Evolutionary conservation across 1,284 basidiomycete species (phyloP), one percentile per base, ranked within the genome.

Genomic region (Marasmius oreades): DNA sequence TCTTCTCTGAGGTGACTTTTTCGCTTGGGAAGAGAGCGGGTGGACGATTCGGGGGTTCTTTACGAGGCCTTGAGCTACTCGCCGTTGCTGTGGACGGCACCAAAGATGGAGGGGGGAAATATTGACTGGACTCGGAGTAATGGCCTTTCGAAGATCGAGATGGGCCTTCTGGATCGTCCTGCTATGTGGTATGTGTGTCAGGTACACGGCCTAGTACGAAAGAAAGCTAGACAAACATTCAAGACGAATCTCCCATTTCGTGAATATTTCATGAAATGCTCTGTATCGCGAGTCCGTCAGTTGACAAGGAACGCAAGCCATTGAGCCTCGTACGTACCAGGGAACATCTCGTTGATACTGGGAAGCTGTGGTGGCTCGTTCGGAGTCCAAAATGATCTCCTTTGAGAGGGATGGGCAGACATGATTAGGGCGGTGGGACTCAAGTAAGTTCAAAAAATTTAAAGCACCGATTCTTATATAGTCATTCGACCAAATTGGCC

Each of bases 291-390:
- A 23, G 5, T 26, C n/a, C n/a, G n/a, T n/a, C n/a, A 26, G 23
- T 55, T 36, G 33, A 56, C 53, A 53, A 37, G 50, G 33, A 36
- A 36, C 45, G 39, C 58, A 26, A 51, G 28, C 28, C 28, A 10
- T 10, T 31, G 28, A 31, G 7, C 47, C 10, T 37, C 20, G 10
- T 20, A 61, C 71, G 31, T 62, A 77, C 80, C 79, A 46, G 81
- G 81, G 61, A 82, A 83, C 73, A 82, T 78, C 55, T 81, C 81
- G 22, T 78, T 72, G 46, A 82, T 82, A 61, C 79, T 77, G n/a
- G 81, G 80, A 42, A 83, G 69, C n/a, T 26, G 24, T 10, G 47
- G 24, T 7, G 23, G 23, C 7, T 50, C 47, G 10, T 18, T 31
- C 14, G 24, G 24, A 3, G 47, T 5, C 31, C 16, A 31, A 12